These are phyloP conservation scores for Arthrobotrys conoides DNA, from an alignment of 2,329 filamentous ascomycete genomes.

Conservation along the genomic window DNA sequence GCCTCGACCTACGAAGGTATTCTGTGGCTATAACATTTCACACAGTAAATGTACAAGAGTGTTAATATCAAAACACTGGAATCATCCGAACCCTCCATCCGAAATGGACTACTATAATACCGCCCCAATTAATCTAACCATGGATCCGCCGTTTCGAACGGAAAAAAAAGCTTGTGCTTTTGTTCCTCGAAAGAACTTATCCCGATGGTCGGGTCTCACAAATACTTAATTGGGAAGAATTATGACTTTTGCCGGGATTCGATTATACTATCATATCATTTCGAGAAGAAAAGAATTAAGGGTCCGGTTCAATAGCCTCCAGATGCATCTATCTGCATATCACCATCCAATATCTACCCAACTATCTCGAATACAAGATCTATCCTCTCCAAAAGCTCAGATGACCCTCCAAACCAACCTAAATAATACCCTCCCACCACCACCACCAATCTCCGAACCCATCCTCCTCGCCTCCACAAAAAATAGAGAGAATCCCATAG, in stretches of 20 bases:
- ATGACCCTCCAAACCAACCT: neutral
- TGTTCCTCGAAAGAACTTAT: neutral
- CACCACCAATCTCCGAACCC: constrained; percentile 57
- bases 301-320: constrained; percentile 10
- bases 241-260: constrained; percentile 12
- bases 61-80: constrained; percentile 17
- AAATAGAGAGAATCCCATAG: constrained; percentile 21
- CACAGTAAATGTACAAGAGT: neutral
- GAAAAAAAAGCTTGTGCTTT: constrained; percentile 17
- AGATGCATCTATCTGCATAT: neutral
- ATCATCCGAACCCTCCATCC: constrained; percentile 30
- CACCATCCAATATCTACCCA: neutral
- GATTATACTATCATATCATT: neutral
- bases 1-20: no score
- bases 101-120: constrained; percentile 16
- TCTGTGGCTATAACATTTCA: constrained; percentile 4
- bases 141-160: constrained; percentile 28
- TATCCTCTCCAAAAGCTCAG: neutral
- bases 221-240: neutral
- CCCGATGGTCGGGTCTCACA: constrained; percentile 7
- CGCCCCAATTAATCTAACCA: constrained; percentile 15
- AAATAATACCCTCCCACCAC: constrained; percentile 1
- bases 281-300: neutral
- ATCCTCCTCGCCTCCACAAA: constrained; percentile 38
- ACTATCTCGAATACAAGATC: neutral